Evolutionary conservation across 768 basidiomycete species (phyloP).

Genomic region (Hericium coralloides): DNA sequence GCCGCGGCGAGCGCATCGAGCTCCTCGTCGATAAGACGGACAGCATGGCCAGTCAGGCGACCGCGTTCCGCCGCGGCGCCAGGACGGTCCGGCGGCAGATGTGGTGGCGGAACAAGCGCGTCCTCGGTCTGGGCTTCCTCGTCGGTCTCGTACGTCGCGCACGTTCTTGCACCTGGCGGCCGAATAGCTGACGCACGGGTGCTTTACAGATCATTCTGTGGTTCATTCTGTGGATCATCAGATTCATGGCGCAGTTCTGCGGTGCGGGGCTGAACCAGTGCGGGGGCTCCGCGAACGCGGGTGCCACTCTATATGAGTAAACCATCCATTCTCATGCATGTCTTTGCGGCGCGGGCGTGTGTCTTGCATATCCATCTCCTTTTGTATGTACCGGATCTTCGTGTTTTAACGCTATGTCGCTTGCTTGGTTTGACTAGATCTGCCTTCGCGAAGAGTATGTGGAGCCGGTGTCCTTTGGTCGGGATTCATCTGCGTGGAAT

Average conservation of each 20-base stretch:
- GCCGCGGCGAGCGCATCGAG: slow-evolving; percentile 91
- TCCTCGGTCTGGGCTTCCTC: slow-evolving; percentile 54
- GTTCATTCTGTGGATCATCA: too few species aligned
- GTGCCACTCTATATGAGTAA: background rate
- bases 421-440: slow-evolving; percentile 2
- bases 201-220: slow-evolving; percentile 59
- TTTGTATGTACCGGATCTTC: background rate
- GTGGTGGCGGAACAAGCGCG: slow-evolving; percentile 84
- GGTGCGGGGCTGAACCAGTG: slow-evolving; percentile 49
- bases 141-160: slow-evolving; percentile 54
- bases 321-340: background rate
- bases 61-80: slow-evolving; percentile 86
- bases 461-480: background rate
- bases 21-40: slow-evolving; percentile 96
- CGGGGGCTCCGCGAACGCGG: background rate
- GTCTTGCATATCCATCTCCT: background rate
- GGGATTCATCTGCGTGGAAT: too few species aligned
- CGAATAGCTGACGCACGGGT: background rate
- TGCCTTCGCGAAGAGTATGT: slow-evolving; percentile 4
- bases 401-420: background rate
- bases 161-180: background rate
- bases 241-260: slow-evolving; percentile 83
- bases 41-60: slow-evolving; percentile 88
- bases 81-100: slow-evolving; percentile 73
- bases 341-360: background rate